These are phyloP conservation scores for Teunomyces barrocoloradensis DNA, from an alignment of 805 yeast genomes.

Conservation along the genomic window DNA sequence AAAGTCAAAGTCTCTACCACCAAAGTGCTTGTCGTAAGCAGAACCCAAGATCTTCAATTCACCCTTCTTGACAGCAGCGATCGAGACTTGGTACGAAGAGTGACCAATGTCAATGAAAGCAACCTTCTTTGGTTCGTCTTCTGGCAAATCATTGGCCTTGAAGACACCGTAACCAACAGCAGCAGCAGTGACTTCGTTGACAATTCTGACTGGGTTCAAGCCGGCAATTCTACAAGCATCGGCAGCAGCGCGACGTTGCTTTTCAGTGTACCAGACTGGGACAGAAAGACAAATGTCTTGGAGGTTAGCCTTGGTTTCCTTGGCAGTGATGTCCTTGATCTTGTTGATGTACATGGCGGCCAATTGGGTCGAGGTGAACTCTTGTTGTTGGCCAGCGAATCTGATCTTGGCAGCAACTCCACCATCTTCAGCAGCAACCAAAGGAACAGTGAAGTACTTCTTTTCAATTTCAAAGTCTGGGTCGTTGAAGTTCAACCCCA, in stretches of 20 bases:
- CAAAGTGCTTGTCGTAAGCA: conserved; percentile 92
- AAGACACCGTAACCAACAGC: conserved; percentile 99
- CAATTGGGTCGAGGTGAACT: conserved; percentile 85
- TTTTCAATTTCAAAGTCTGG: conserved; percentile 77
- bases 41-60: conserved; percentile 91
- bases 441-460: conserved; percentile 68
- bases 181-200: conserved; percentile 97
- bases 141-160: conserved; percentile 90
- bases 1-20: conserved; percentile 95
- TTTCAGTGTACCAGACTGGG: conserved; percentile 96
- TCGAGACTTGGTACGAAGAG: conserved; percentile 86
- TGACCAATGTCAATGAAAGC: conserved; percentile 97
- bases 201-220: conserved; percentile 95
- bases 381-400: conserved; percentile 72
- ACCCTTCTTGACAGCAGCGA: conserved; percentile 92
- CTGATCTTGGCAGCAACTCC: conserved; percentile 82
- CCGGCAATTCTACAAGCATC: conserved; percentile 97
- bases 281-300: conserved; percentile 91
- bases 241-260: conserved; percentile 92
- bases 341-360: conserved; percentile 94
- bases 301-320: conserved; percentile 79
- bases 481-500: conserved; percentile 73
- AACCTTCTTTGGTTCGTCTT: conserved; percentile 83
- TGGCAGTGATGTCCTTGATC: conserved; percentile 73
- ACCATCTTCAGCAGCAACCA: conserved; percentile 69